Evolutionary conservation across 305 asterid genomes (phyloP).

Genomic region (Galium porrigens): DNA sequence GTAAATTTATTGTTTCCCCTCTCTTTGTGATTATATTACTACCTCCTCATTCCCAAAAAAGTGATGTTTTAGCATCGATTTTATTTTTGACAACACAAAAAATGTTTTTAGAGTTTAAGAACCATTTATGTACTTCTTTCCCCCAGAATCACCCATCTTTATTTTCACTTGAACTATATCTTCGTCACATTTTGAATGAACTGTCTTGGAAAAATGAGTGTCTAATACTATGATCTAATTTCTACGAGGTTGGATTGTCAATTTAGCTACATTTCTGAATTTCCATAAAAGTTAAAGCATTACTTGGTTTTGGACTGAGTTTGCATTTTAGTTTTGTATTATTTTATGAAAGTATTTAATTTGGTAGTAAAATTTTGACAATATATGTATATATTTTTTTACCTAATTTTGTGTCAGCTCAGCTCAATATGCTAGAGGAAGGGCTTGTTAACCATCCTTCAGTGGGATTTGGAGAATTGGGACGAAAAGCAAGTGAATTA

Average conservation of each 20-base stretch:
- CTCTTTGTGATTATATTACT: slow-evolving; percentile 5
- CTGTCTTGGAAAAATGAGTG: background rate
- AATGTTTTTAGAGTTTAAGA: background rate
- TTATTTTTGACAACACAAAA: background rate
- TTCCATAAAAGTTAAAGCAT: background rate
- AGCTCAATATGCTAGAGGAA: slow-evolving; percentile 96
- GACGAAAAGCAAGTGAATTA: slow-evolving; percentile 65
- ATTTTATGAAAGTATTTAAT: background rate
- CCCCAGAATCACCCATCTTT: background rate
- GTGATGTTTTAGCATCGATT: background rate
- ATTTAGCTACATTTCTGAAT: background rate
- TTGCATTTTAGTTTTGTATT: background rate
- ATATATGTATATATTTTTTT: slow-evolving; percentile 15
- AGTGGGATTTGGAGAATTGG: slow-evolving; percentile 96
- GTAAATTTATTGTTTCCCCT: slow-evolving; percentile 32
- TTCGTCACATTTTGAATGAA: background rate
- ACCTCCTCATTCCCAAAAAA: background rate
- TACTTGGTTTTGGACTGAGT: background rate
- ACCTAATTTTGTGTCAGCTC: slow-evolving; percentile 61
- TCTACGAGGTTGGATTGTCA: background rate
- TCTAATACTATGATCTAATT: background rate
- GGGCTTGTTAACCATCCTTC: slow-evolving; percentile 87
- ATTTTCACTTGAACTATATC: background rate
- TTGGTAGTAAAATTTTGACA: slow-evolving; percentile 9
- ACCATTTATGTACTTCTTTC: too few species aligned